Conservation (phyloP, 2,329 filamentous ascomycete species). For the Trichoderma sp. region DNA sequence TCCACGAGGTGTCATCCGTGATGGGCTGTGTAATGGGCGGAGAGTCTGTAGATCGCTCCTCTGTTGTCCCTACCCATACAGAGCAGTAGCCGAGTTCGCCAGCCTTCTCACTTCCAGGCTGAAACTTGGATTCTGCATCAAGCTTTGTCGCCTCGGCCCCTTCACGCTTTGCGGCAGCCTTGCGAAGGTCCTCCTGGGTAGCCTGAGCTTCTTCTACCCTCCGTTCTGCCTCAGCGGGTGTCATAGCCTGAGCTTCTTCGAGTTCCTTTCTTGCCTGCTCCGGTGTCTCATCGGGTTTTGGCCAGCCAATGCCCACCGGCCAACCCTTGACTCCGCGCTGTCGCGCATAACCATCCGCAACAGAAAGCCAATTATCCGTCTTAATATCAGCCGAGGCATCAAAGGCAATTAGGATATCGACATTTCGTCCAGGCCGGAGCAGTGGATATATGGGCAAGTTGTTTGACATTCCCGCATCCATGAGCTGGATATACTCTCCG, state of each 20-base stretch:
- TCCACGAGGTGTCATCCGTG: slow-evolving; percentile 66
- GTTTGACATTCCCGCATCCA: slow-evolving; percentile 99
- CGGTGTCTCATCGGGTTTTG: slow-evolving; percentile 59
- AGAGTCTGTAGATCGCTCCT: slow-evolving; percentile 65
- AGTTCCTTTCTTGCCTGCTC: slow-evolving; percentile 66
- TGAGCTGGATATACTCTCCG: slow-evolving; percentile 73
- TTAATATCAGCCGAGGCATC: slow-evolving; percentile 93
- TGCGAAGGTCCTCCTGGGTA: slow-evolving; percentile 41
- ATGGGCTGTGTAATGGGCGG: slow-evolving; percentile 54
- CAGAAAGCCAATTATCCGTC: slow-evolving; percentile 93
- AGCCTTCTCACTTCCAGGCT: slow-evolving; percentile 46
- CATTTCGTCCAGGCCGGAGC: slow-evolving; percentile 80
- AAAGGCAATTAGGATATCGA: slow-evolving; percentile 90
- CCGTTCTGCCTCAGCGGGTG: slow-evolving; percentile 59
- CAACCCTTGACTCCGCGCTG: slow-evolving; percentile 92
- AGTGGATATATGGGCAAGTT: slow-evolving; percentile 96
- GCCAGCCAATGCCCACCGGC: slow-evolving; percentile 96
- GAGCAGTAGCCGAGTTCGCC: slow-evolving; percentile 87
- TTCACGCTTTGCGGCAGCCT: slow-evolving; percentile 30
- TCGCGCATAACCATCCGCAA: slow-evolving; percentile 87
- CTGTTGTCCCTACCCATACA: slow-evolving; percentile 86
- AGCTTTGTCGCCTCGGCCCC: slow-evolving; percentile 27
- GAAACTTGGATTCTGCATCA: slow-evolving; percentile 40
- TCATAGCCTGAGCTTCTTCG: slow-evolving; percentile 62
- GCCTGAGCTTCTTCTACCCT: slow-evolving; percentile 64